Conservation (phyloP, 345 rosid species). For the Toxicodendron radicans region DNA sequence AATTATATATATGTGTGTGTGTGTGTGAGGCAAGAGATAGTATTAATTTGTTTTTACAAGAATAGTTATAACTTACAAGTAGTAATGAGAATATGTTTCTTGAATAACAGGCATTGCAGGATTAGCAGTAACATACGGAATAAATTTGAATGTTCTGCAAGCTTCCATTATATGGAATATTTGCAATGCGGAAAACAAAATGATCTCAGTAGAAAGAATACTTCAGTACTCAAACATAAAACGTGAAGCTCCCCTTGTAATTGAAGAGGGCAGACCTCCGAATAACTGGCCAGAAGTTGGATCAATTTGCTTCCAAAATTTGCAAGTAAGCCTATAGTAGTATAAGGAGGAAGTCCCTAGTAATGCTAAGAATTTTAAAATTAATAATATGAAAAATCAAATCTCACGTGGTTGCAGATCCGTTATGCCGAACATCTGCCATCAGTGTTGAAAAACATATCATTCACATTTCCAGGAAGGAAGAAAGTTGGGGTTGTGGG, state of each 20-base stretch:
- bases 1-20: background rate
- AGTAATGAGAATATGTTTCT: background rate
- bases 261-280: constrained; percentile 60
- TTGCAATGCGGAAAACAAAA: constrained; percentile 88
- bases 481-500: constrained; percentile 92
- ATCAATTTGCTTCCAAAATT: constrained; percentile 64
- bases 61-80: background rate
- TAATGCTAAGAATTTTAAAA: too few species aligned
- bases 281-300: constrained; percentile 87
- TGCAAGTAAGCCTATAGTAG: constrained; percentile 51
- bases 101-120: constrained; percentile 79
- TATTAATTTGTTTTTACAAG: background rate
- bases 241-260: constrained; percentile 72
- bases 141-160: constrained; percentile 82
- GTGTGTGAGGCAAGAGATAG: too few species aligned
- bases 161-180: constrained; percentile 86
- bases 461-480: constrained; percentile 79
- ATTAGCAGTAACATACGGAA: constrained; percentile 85
- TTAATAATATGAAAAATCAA: too few species aligned
- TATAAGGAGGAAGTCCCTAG: too few species aligned
- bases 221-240: constrained; percentile 75
- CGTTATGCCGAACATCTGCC: constrained; percentile 95
- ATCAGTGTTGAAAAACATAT: constrained; percentile 70
- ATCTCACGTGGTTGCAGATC: constrained; percentile 42
- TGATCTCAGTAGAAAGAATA: constrained; percentile 90